Conservation (phyloP, 1,284 basidiomycete genomes). For the Tylopilus orsonianus region DNA sequence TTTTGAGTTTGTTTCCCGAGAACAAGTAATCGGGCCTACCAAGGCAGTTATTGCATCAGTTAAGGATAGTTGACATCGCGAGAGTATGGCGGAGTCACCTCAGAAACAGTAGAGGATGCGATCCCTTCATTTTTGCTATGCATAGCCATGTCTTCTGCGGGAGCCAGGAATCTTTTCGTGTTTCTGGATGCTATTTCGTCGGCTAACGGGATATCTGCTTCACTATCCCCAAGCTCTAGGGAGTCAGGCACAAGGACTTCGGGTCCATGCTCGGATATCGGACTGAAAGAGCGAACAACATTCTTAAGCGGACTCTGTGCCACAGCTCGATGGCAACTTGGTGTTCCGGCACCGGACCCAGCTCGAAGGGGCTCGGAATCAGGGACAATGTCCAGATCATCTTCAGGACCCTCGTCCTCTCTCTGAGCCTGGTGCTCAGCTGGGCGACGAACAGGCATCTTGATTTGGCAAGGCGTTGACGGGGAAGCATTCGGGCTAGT, state of each 20-base stretch:
- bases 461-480: conserved; percentile 1
- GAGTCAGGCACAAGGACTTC: conserved; percentile 34
- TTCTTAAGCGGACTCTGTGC: conserved; percentile 19
- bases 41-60: conserved; percentile 7
- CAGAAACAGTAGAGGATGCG: conserved; percentile 1
- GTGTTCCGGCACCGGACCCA: conserved; percentile 10
- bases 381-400: conserved; percentile 47
- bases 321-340: conserved; percentile 4
- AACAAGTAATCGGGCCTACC: conserved; percentile 3
- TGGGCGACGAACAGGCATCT: background rate
- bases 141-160: conserved; percentile 3
- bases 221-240: conserved; percentile 33
- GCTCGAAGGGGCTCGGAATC: conserved; percentile 51
- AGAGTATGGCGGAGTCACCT: conserved; percentile 20
- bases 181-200: conserved; percentile 14
- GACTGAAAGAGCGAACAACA: conserved; percentile 25
- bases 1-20: conserved; percentile 13
- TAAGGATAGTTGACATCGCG: background rate
- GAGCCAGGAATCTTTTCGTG: conserved; percentile 14
- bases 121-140: conserved; percentile 8
- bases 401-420: conserved; percentile 14
- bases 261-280: conserved; percentile 25
- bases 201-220: conserved; percentile 43
- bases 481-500: background rate
- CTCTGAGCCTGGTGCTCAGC: background rate